Percentiles rank a stretch among this genome's conserved stretches.
phyloP scores from a whole-genome alignment of 2,329 filamentous ascomycete genomes.

The Hypoxylon sp. region DNA sequence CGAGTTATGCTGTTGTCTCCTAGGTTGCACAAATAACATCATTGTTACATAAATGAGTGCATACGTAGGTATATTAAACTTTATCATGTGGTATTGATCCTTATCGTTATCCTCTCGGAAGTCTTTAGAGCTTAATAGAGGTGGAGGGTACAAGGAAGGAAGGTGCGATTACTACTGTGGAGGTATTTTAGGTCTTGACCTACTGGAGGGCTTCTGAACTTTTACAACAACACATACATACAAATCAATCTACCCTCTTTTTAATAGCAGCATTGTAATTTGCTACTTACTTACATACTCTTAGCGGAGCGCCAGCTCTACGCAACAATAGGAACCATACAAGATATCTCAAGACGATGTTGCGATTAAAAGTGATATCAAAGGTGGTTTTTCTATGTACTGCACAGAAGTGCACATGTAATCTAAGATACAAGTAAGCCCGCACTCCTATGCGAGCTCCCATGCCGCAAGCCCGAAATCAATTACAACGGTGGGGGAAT shows the following conservation, averaged over 20 bases:
- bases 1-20: neutral
- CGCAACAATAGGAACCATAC: no score
- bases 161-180: no score
- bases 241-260: no score
- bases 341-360: neutral
- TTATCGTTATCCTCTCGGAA: neutral
- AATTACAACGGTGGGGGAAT: slow-evolving; percentile 39
- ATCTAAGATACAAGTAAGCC: slow-evolving; percentile 41
- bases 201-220: no score
- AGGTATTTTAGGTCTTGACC: no score
- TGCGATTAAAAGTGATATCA: slow-evolving; percentile 24
- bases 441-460: slow-evolving; percentile 6
- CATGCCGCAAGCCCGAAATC: slow-evolving; percentile 24
- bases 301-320: no score
- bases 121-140: neutral
- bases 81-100: neutral
- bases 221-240: no score
- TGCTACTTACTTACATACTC: no score
- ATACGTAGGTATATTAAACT: neutral
- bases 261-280: no score
- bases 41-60: neutral
- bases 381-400: slow-evolving; percentile 27
- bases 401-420: slow-evolving; percentile 38
- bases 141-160: no score
- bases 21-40: neutral